phyloP scores from a whole-genome alignment of 2,329 filamentous ascomycete genomes.

The Microsporum audouinii region DNA sequence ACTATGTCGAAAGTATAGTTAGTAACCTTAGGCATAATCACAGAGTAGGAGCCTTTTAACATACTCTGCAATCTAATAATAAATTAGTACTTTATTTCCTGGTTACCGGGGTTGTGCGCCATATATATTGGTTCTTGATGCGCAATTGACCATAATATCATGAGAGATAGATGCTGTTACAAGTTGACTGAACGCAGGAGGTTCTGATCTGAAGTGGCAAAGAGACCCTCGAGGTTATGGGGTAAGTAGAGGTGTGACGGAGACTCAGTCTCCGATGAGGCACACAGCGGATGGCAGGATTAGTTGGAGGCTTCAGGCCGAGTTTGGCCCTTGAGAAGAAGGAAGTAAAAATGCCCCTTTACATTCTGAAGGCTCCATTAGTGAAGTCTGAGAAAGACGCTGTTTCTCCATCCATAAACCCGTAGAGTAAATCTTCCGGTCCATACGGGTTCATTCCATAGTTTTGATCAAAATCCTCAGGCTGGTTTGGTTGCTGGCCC shows the following conservation, averaged over 20 bases:
- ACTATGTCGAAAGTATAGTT: no score
- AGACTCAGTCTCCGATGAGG: background rate
- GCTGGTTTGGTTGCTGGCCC: conserved; percentile 7
- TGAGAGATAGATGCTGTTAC: no score
- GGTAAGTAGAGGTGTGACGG: background rate
- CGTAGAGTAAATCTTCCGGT: conserved; percentile 14
- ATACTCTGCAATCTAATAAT: background rate
- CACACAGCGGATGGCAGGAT: background rate
- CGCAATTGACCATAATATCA: background rate
- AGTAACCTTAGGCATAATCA: no score
- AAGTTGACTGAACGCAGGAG: background rate
- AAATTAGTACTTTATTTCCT: background rate
- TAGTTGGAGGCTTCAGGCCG: background rate
- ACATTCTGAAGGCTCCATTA: conserved; percentile 11
- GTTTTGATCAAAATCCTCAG: conserved; percentile 8
- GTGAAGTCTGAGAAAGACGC: conserved; percentile 12
- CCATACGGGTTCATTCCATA: conserved; percentile 9
- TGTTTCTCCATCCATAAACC: conserved; percentile 15
- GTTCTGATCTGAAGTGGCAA: no score
- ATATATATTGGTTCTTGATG: background rate
- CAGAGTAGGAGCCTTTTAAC: background rate
- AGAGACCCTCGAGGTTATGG: no score
- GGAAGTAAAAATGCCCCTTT: background rate
- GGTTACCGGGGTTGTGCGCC: background rate
- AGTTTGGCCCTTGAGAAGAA: background rate